Conservation (phyloP, 805 yeast genomes). For the Teunomyces atbi region DNA sequence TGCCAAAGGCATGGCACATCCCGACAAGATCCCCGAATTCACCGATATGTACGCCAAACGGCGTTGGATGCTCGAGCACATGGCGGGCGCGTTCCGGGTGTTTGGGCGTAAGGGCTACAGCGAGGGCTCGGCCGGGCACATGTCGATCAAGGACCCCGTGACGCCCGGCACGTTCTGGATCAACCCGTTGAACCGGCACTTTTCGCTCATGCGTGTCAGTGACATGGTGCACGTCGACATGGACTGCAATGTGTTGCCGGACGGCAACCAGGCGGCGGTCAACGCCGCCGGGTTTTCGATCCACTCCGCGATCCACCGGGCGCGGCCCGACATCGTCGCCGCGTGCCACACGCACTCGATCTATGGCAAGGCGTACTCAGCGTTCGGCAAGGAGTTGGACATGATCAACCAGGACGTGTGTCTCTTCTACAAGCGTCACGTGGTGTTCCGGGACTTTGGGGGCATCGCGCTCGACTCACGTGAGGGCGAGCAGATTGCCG, state of each 20-base stretch:
- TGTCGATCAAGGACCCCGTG: conserved; percentile 80
- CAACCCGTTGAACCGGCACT: conserved; percentile 83
- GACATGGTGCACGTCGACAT: conserved; percentile 42
- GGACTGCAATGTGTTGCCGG: conserved; percentile 36
- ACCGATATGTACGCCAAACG: conserved; percentile 48
- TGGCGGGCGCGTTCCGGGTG: conserved; percentile 83
- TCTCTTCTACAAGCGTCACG: conserved; percentile 60
- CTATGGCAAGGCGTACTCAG: conserved; percentile 39
- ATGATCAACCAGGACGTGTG: conserved; percentile 83
- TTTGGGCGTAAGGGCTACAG: conserved; percentile 76
- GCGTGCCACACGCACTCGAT: conserved; percentile 43
- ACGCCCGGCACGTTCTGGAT: conserved; percentile 84
- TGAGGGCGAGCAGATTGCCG: conserved; percentile 63
- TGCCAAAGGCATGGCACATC: conserved; percentile 52
- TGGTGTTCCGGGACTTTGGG: conserved; percentile 69
- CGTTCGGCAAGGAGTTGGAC: conserved; percentile 48
- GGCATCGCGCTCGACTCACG: conserved; percentile 71
- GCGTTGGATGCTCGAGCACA: conserved; percentile 60
- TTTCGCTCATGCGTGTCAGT: conserved; percentile 39
- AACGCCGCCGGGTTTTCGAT: conserved; percentile 44
- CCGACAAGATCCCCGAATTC: conserved; percentile 53
- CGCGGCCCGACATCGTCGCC: conserved; percentile 38
- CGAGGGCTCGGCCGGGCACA: conserved; percentile 85
- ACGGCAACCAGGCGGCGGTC: conserved; percentile 38
- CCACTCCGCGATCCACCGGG: conserved; percentile 38